These are phyloP conservation scores for Ceratobasidium sp. DNA, from an alignment of 1,284 basidiomycete genomes.

Conservation along the genomic window DNA sequence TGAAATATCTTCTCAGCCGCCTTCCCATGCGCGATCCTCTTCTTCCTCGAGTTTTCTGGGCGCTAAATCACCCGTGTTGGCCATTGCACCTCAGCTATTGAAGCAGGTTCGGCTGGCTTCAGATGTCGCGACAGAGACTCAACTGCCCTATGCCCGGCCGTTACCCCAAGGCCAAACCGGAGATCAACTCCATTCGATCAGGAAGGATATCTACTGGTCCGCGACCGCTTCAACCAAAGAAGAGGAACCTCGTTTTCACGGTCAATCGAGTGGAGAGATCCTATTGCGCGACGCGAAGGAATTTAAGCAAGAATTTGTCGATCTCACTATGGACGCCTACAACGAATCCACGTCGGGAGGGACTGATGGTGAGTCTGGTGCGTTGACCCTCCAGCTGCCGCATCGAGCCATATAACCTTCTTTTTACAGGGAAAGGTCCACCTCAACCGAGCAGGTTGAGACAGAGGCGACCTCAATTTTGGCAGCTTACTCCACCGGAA, in stretches of 20 bases:
- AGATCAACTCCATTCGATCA: not conserved
- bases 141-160: not conserved
- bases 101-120: constrained; percentile 35
- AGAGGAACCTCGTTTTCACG: constrained; percentile 34
- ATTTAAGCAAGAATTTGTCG: constrained; percentile 24
- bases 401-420: too few relatives aligned
- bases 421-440: not conserved
- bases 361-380: too few relatives aligned
- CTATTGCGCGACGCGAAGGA: constrained; percentile 32
- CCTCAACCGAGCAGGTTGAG: constrained; percentile 2
- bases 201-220: constrained; percentile 34
- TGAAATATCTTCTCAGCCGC: not conserved
- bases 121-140: not conserved
- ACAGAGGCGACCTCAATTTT: constrained; percentile 13
- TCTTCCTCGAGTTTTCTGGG: not conserved
- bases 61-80: not conserved
- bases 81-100: constrained; percentile 10
- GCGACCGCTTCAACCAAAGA: constrained; percentile 27
- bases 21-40: not conserved
- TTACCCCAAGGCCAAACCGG: not conserved
- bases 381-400: not conserved
- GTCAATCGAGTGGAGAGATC: constrained; percentile 42
- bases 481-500: constrained; percentile 24
- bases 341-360: not conserved
- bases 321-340: constrained; percentile 1